A percentile compares a stretch with the other conserved stretches of the same genome.
These are phyloP conservation scores for Onygenales sp. DNA, from an alignment of 2,329 filamentous ascomycete genomes.

Conservation along the genomic window DNA sequence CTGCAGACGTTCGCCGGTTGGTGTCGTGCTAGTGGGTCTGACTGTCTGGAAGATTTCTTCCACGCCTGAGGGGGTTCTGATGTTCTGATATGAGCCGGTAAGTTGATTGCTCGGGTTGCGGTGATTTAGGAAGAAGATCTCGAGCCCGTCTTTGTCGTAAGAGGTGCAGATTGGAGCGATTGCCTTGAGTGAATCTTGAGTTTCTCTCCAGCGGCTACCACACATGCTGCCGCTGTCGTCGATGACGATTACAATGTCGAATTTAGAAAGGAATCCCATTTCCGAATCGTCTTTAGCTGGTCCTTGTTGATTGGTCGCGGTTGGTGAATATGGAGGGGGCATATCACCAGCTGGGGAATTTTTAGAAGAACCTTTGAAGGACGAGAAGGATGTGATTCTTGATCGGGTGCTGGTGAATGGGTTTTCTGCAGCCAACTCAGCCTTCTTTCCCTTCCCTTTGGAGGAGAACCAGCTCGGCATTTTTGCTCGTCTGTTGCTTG, in stretches of 20 bases:
- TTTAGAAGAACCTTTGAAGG: too few species aligned
- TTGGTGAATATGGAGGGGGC: too few species aligned
- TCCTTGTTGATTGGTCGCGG: too few species aligned
- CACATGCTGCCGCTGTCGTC: conserved; percentile 88
- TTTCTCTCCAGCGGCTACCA: conserved; percentile 67
- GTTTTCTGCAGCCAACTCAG: too few species aligned
- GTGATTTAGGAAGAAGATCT: conserved; percentile 85
- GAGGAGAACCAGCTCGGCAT: too few species aligned
- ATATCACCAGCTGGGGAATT: too few species aligned
- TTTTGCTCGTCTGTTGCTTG: too few species aligned
- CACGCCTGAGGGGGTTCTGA: conserved; percentile 51
- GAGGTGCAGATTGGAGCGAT: conserved; percentile 75
- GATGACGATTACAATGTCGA: conserved; percentile 84
- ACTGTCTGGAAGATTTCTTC: conserved; percentile 61
- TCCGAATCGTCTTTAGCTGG: too few species aligned
- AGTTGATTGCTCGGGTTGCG: conserved; percentile 26
- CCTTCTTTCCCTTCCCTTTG: too few species aligned
- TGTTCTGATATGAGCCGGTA: conserved; percentile 52
- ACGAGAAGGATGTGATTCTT: too few species aligned
- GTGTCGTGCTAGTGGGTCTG: conserved; percentile 47
- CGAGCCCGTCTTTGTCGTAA: conserved; percentile 75
- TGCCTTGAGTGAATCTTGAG: conserved; percentile 55
- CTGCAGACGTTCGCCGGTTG: conserved; percentile 62
- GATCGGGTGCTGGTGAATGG: too few species aligned
- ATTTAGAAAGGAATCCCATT: conserved; percentile 55